A percentile compares a stretch with the other conserved stretches of the same genome.
Evolutionary conservation across 73 alveolate genomes (phyloP).

Genomic region (Vitrella brassicaformis): DNA sequence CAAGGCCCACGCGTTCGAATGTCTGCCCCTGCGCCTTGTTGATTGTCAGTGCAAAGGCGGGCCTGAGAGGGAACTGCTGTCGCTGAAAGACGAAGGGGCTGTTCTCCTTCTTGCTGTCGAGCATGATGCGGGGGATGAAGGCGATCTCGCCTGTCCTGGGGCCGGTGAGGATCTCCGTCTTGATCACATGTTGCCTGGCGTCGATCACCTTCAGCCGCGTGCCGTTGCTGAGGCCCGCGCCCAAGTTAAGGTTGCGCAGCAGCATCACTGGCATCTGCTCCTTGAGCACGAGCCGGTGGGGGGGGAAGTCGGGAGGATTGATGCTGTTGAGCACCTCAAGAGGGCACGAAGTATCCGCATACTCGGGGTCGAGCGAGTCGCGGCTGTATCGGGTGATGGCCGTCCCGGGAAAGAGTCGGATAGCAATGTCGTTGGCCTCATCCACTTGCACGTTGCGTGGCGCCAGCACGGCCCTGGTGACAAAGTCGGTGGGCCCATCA

Average conservation of each 20-base stretch:
- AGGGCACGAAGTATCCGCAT: background rate
- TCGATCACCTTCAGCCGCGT: background rate
- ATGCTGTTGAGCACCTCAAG: background rate
- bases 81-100: background rate
- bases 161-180: background rate
- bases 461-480: background rate
- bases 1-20: background rate
- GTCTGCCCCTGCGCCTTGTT: conserved; percentile 9
- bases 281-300: background rate
- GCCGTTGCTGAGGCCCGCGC: conserved; percentile 5
- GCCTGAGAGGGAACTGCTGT: conserved; percentile 4
- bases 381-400: background rate
- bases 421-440: background rate
- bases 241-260: conserved; percentile 2
- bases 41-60: conserved; percentile 5
- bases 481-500: background rate
- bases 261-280: background rate
- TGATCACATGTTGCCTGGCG: background rate
- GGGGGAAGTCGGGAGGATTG: background rate
- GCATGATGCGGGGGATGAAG: conserved; percentile 1
- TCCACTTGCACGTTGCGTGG: background rate
- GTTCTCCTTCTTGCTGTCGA: background rate
- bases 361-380: background rate
- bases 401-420: background rate
- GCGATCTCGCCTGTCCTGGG: background rate